Percentiles rank a stretch among this genome's conserved stretches.
phyloP scores from a whole-genome alignment of 2,329 filamentous ascomycete genomes.

The Neurospora sp. region DNA sequence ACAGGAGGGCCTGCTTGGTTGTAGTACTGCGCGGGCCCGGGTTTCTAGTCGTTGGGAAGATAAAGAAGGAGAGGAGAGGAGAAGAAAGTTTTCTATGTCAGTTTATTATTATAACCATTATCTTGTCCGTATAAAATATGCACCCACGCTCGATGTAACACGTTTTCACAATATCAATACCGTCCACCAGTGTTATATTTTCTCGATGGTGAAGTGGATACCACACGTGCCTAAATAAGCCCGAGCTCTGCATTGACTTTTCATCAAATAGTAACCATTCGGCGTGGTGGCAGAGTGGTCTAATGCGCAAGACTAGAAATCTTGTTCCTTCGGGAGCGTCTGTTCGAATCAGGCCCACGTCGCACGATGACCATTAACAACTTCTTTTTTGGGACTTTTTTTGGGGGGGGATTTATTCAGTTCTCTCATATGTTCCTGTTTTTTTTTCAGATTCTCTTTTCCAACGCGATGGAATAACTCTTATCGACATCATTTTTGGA shows the following conservation, averaged over 20 bases:
- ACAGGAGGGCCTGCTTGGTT: neutral
- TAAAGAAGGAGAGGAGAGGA: neutral
- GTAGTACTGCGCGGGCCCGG: neutral
- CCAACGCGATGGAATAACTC: neutral
- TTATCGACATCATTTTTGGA: neutral
- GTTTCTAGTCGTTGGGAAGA: neutral
- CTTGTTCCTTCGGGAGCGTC: no score
- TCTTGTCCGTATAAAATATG: neutral
- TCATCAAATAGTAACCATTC: neutral
- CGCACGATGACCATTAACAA: neutral
- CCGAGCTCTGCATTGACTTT: fast-evolving
- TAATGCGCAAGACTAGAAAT: neutral
- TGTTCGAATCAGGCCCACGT: neutral
- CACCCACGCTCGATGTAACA: neutral
- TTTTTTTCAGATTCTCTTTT: neutral
- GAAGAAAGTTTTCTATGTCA: neutral
- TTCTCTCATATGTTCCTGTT: neutral
- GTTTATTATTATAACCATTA: neutral
- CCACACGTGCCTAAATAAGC: neutral
- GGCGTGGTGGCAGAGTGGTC: neutral
- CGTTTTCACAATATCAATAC: neutral
- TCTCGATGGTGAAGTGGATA: neutral
- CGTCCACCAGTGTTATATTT: neutral
- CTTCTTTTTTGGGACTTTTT: neutral
- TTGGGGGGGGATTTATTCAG: neutral